Evolutionary conservation across 805 yeast species (phyloP).

Genomic region (Starmerella apis): DNA sequence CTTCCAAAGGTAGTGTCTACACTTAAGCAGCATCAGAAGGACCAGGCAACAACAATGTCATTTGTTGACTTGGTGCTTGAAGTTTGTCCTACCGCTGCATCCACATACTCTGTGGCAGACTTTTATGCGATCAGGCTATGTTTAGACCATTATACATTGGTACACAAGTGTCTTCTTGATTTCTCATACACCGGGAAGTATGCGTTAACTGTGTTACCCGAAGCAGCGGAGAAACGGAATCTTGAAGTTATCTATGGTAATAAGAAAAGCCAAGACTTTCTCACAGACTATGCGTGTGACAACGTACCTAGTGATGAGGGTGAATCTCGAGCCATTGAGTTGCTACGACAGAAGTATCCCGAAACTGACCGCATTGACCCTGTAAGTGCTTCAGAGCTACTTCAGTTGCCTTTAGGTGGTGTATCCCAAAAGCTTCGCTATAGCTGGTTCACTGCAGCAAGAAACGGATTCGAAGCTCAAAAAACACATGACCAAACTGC

Average conservation of each 20-base stretch:
- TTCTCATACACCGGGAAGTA: slow-evolving; percentile 9
- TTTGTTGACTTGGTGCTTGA: slow-evolving; percentile 7
- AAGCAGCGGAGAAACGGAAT: slow-evolving; percentile 7
- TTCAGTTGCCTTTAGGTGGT: slow-evolving; percentile 6
- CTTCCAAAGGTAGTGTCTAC: background rate
- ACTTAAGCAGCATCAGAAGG: background rate
- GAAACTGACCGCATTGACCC: slow-evolving; percentile 4
- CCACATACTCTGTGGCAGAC: slow-evolving; percentile 12
- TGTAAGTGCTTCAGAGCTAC: slow-evolving; percentile 16
- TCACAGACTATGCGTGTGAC: slow-evolving; percentile 21
- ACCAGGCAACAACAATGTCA: slow-evolving; percentile 5
- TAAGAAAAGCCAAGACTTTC: background rate
- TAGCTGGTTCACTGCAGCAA: slow-evolving; percentile 9
- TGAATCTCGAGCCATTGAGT: slow-evolving; percentile 20
- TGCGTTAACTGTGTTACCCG: slow-evolving; percentile 17
- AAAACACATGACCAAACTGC: slow-evolving; percentile 6
- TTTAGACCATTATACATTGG: slow-evolving; percentile 19
- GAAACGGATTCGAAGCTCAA: background rate
- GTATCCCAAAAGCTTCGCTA: slow-evolving; percentile 3
- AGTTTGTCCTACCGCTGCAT: background rate
- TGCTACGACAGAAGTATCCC: slow-evolving; percentile 12
- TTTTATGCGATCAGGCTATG: slow-evolving; percentile 20
- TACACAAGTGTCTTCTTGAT: slow-evolving; percentile 7
- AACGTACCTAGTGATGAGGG: slow-evolving; percentile 15
- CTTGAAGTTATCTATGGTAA: background rate